These are phyloP conservation scores for Buddleja alternifolia DNA, from an alignment of 257 asterid genomes.

Conservation along the genomic window DNA sequence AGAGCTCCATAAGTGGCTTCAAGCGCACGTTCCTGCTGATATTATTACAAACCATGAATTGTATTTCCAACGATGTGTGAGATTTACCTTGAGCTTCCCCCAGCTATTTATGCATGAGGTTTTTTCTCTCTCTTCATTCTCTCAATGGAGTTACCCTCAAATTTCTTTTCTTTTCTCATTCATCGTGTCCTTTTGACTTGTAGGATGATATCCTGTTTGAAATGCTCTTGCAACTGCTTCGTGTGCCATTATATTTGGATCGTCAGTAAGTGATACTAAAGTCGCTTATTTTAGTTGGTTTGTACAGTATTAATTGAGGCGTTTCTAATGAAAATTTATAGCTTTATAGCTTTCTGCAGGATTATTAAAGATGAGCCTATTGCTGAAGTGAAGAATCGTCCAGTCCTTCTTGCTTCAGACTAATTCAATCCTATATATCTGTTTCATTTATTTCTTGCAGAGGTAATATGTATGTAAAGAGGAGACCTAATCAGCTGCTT, in stretches of 20 bases:
- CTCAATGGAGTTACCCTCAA: slow-evolving; percentile 5
- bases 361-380: slow-evolving; percentile 30
- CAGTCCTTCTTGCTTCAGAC: slow-evolving; percentile 50
- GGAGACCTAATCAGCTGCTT: background rate
- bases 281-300: slow-evolving; percentile 15
- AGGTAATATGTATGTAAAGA: slow-evolving; percentile 48
- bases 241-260: slow-evolving; percentile 46
- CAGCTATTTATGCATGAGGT: slow-evolving; percentile 93
- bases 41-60: slow-evolving; percentile 42
- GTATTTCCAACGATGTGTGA: slow-evolving; percentile 45
- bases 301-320: slow-evolving; percentile 19
- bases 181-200: slow-evolving; percentile 32
- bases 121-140: slow-evolving; percentile 30
- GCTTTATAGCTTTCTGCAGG: slow-evolving; percentile 39
- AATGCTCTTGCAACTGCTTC: slow-evolving; percentile 74
- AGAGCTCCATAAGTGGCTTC: slow-evolving; percentile 75
- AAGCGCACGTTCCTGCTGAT: slow-evolving; percentile 53
- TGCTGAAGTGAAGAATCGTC: slow-evolving; percentile 36
- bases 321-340: slow-evolving; percentile 17
- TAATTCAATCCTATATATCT: slow-evolving; percentile 70
- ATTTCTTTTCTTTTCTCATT: slow-evolving; percentile 21
- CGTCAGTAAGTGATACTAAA: slow-evolving; percentile 45
- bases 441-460: slow-evolving; percentile 82
- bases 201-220: slow-evolving; percentile 89
- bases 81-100: slow-evolving; percentile 67